A percentile compares a stretch with the other conserved stretches of the same genome.
These are phyloP conservation scores for Inosperma sp. DNA, from an alignment of 768 basidiomycete species.

Conservation along the genomic window DNA sequence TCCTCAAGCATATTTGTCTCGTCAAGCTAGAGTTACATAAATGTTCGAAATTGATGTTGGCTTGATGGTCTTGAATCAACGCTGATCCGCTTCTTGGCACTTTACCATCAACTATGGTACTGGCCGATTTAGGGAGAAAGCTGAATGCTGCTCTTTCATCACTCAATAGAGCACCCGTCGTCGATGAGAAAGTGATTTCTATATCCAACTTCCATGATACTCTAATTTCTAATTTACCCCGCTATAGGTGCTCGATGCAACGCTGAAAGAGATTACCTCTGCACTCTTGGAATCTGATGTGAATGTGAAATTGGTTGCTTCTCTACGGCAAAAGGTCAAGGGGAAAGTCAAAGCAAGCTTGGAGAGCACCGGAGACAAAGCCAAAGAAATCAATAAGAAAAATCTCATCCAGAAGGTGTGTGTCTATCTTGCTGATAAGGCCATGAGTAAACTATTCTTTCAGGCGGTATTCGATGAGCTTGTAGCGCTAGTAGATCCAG, in stretches of 20 bases:
- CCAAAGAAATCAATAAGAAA: conserved; percentile 78
- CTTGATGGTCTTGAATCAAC: background rate
- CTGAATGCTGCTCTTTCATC: conserved; percentile 93
- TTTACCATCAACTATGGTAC: conserved; percentile 65
- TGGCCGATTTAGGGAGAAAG: conserved; percentile 90
- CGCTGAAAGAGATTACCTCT: conserved; percentile 91
- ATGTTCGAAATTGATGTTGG: background rate
- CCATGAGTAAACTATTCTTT: background rate
- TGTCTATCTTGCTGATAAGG: background rate
- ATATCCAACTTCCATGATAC: background rate
- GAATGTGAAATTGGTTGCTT: conserved; percentile 93
- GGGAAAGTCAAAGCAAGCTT: conserved; percentile 79
- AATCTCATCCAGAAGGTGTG: conserved; percentile 86
- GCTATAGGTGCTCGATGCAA: conserved; percentile 81
- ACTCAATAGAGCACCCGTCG: conserved; percentile 76
- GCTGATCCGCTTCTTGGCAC: conserved; percentile 15
- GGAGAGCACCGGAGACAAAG: conserved; percentile 57
- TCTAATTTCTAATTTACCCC: conserved; percentile 1
- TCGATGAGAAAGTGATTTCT: conserved; percentile 81
- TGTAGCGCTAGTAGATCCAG: conserved; percentile 91
- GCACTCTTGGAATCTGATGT: conserved; percentile 96
- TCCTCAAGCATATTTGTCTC: conserved; percentile 10
- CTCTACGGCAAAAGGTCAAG: conserved; percentile 85
- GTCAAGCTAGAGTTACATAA: background rate
- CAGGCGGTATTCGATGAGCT: conserved; percentile 97